Evolutionary conservation across 1,284 basidiomycete genomes (phyloP).

Genomic region (Malassezia equina): DNA sequence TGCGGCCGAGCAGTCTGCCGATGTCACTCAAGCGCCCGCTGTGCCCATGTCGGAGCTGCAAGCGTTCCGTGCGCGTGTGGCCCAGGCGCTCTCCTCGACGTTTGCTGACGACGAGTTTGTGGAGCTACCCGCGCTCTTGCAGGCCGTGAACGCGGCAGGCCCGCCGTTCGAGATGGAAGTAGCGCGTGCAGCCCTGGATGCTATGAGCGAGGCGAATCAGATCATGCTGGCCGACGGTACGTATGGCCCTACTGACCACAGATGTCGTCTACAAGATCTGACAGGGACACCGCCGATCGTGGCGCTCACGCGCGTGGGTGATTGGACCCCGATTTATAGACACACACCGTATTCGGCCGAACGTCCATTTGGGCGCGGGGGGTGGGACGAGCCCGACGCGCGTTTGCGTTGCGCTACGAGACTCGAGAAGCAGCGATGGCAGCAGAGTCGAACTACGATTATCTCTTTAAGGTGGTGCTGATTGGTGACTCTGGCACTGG

Average conservation of each 20-base stretch:
- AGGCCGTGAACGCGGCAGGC: conserved; percentile 65
- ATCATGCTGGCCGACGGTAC: conserved; percentile 71
- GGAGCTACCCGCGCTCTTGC: conserved; percentile 62
- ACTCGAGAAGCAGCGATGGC: conserved; percentile 24
- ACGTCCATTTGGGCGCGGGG: background rate
- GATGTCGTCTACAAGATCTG: conserved; percentile 19
- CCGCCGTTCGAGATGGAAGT: conserved; percentile 70
- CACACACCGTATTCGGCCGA: background rate
- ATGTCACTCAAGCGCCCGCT: background rate
- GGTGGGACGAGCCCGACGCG: background rate
- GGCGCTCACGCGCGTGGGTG: background rate
- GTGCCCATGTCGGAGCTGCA: background rate
- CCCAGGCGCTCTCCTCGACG: conserved; percentile 52
- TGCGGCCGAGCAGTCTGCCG: background rate
- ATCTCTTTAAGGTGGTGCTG: conserved; percentile 57
- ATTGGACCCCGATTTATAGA: background rate
- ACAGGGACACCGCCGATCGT: background rate
- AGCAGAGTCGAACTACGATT: conserved; percentile 45
- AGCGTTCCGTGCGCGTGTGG: conserved; percentile 55
- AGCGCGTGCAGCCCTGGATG: conserved; percentile 54
- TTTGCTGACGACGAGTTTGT: conserved; percentile 58
- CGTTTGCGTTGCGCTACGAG: conserved; percentile 1
- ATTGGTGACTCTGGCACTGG: conserved; percentile 99
- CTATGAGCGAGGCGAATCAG: conserved; percentile 72
- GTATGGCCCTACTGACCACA: background rate